These are phyloP conservation scores for Meripilus lineatus DNA, from an alignment of 1,284 basidiomycete species.

Conservation along the genomic window DNA sequence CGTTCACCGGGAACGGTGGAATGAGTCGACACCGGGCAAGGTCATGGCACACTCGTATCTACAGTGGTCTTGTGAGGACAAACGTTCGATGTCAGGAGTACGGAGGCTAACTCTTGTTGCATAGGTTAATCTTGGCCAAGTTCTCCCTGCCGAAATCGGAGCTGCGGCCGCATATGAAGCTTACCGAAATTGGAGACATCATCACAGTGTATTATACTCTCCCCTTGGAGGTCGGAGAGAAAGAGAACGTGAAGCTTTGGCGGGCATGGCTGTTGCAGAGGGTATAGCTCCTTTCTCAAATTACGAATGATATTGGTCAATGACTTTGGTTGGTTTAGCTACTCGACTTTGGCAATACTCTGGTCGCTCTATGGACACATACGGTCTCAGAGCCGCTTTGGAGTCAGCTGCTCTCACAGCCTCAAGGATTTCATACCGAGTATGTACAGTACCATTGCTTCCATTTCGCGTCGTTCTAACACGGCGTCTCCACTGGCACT, in stretches of 20 bases:
- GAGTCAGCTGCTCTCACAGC: slow-evolving; percentile 16
- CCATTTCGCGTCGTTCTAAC: too few species aligned
- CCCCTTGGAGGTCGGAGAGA: not conserved
- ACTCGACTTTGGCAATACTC: slow-evolving; percentile 17
- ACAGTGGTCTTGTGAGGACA: slow-evolving; percentile 2
- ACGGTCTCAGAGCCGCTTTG: slow-evolving; percentile 15
- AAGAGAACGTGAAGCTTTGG: not conserved
- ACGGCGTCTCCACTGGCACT: too few species aligned
- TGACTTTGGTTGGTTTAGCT: slow-evolving; percentile 3
- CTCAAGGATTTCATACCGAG: slow-evolving; percentile 5
- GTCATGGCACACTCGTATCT: not conserved
- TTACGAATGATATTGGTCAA: not conserved
- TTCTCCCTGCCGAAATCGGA: slow-evolving; percentile 1
- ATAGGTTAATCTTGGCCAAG: not conserved
- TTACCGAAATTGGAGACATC: slow-evolving; percentile 2
- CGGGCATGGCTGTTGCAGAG: not conserved
- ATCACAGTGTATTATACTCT: not conserved
- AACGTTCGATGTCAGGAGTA: not conserved
- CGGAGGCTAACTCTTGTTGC: not conserved
- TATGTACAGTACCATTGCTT: not conserved
- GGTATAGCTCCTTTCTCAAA: not conserved
- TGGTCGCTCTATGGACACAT: slow-evolving; percentile 14
- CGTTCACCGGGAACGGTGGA: not conserved
- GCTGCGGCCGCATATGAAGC: slow-evolving; percentile 3
- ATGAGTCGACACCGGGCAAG: not conserved